Evolutionary conservation across 2,329 filamentous ascomycete species (phyloP).

Genomic region (Dactylonectria estremocensis): DNA sequence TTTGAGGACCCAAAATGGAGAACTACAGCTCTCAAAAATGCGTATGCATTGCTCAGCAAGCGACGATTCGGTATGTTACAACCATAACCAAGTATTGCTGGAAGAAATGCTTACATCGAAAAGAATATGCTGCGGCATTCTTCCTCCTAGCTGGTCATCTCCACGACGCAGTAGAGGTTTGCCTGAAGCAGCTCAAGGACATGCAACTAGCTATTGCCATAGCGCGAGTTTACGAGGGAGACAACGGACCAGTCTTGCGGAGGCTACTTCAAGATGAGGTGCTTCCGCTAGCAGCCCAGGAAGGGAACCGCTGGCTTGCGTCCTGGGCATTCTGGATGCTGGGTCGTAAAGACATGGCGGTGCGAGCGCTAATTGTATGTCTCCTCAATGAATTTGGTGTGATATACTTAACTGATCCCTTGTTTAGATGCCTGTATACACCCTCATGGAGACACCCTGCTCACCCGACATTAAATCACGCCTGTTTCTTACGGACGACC

Average conservation of each 20-base stretch:
- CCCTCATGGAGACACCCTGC: slow-evolving; percentile 78
- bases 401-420: slow-evolving; percentile 13
- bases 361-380: slow-evolving; percentile 84
- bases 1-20: slow-evolving; percentile 91
- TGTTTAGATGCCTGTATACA: slow-evolving; percentile 80
- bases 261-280: slow-evolving; percentile 86
- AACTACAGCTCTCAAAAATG: slow-evolving; percentile 93
- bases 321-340: slow-evolving; percentile 98
- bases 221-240: slow-evolving; percentile 89
- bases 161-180: slow-evolving; percentile 88
- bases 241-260: slow-evolving; percentile 80
- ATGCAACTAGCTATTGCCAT: slow-evolving; percentile 92
- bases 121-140: slow-evolving; percentile 95
- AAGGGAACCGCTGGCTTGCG: slow-evolving; percentile 93
- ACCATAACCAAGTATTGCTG: neutral
- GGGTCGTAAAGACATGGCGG: slow-evolving; percentile 84
- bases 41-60: slow-evolving; percentile 93
- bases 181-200: slow-evolving; percentile 89
- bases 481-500: slow-evolving; percentile 90
- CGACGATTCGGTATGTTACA: slow-evolving; percentile 81
- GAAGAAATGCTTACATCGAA: slow-evolving; percentile 55
- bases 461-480: slow-evolving; percentile 81
- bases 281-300: slow-evolving; percentile 80
- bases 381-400: too few relatives aligned
- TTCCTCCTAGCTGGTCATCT: slow-evolving; percentile 92